These are phyloP conservation scores for Hyaloscypha bicolor DNA, from an alignment of 495 filamentous ascomycete species.

Conservation along the genomic window DNA sequence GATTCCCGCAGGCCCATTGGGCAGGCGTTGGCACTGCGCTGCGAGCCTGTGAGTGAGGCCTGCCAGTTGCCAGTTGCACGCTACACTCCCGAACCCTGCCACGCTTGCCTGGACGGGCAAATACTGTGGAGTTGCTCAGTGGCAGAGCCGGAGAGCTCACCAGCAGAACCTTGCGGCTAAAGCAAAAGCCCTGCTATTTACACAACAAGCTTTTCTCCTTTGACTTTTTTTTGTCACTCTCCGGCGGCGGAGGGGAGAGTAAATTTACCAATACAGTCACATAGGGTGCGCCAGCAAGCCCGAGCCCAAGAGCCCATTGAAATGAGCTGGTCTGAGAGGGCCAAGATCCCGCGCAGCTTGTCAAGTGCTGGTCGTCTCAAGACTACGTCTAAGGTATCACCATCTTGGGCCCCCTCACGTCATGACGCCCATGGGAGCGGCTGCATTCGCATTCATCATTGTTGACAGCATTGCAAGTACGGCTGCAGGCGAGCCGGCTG, in stretches of 20 bases:
- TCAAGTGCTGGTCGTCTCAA: neutral
- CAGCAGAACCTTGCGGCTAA: neutral
- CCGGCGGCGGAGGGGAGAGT: neutral
- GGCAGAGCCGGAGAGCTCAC: neutral
- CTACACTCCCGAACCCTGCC: too few relatives aligned
- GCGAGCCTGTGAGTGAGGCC: neutral
- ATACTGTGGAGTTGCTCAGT: neutral
- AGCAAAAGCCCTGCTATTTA: neutral
- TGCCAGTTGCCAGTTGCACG: neutral
- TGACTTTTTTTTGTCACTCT: neutral
- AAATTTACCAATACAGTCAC: neutral
- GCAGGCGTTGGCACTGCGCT: neutral
- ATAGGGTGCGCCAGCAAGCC: neutral
- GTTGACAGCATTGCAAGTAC: neutral
- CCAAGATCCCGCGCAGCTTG: neutral
- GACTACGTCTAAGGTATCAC: neutral
- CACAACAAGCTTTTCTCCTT: neutral
- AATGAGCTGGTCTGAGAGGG: neutral
- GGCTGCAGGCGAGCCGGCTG: neutral
- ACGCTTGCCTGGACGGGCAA: neutral
- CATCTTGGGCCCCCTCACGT: neutral
- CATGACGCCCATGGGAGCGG: neutral
- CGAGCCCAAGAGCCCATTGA: neutral
- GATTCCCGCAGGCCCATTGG: neutral
- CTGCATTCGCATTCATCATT: neutral